Evolutionary conservation across 208 protist genomes (phyloP), one percentile per base, ranked within the genome.

Genomic region (Vickermania spadyakhi): DNA sequence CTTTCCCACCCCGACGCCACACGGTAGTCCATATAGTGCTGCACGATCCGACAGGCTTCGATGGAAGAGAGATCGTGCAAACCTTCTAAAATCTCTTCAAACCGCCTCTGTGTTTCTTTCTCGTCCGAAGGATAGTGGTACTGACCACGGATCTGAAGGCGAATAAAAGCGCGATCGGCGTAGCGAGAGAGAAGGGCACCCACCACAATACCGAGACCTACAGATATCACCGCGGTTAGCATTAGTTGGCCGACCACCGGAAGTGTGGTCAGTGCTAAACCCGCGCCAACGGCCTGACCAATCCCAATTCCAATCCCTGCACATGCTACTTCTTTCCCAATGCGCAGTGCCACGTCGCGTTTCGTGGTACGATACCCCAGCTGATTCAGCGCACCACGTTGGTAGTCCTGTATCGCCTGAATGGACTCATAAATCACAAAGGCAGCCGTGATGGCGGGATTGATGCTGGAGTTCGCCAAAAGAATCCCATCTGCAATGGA

Each of bases 21-120:
- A 3, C 83, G 72, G 58, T 84, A 90, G 71, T 90, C 83, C 51
- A 70, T 70, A 60, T 90, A 86, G 64, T 90, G 79, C 64, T 90
- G 83, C 4, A 90, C 78, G 22, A 84, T 62, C 13, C 66, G 60
- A 66, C 83, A 84, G 29, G 75, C 70, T 60, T 83, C 83, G 63
- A 81, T 65, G 5, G 72, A 78, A 31, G 72, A 79, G 2, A 90
- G 73, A 56, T 85, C 78, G 52, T 90, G 71, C 23, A 77, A 72
- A 22, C 65, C 56, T 51, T 80, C 75, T 25, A 86, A 62, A 23
- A 86, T 60, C 13, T 73, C 31, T 58, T 90, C 83, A 64, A 90
- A 86, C 56, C 79, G 69, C 31, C 66, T 72, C 2, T 79, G 69
- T 11, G 79, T 60, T 50, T 76, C 76, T 30, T 73, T 59, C 56